A percentile compares a stretch with the other conserved stretches of the same genome.
Evolutionary conservation across 306 rosid species (phyloP).

Genomic region (Ceratonia siliqua): DNA sequence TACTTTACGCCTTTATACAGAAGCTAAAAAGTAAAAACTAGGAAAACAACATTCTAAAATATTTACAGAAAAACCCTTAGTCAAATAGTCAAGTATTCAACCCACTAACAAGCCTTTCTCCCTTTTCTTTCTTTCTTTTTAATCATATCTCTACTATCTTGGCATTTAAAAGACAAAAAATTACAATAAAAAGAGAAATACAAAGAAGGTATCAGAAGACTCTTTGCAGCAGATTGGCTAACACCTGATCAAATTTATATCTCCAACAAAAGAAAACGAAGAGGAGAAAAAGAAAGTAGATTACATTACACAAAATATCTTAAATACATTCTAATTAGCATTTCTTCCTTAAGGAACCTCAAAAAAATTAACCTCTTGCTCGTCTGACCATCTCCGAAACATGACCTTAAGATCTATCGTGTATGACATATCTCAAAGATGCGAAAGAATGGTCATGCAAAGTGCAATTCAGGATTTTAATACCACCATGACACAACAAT

Average conservation of each 20-base stretch:
- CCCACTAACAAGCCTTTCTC: too few relatives aligned
- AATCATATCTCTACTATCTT: not conserved
- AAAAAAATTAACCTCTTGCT: not conserved
- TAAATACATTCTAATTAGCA: not conserved
- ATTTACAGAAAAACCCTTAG: too few relatives aligned
- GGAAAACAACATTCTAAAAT: too few relatives aligned
- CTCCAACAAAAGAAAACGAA: not conserved
- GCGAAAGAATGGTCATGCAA: not conserved
- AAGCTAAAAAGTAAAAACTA: too few relatives aligned
- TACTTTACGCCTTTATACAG: too few relatives aligned
- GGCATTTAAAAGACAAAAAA: not conserved
- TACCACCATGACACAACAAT: not conserved
- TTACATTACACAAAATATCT: not conserved
- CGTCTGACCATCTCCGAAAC: not conserved
- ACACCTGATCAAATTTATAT: not conserved
- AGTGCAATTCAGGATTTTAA: not conserved
- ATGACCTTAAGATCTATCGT: not conserved
- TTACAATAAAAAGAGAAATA: not conserved
- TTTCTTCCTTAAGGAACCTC: not conserved
- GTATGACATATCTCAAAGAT: not conserved
- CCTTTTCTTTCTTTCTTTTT: not conserved
- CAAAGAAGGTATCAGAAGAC: not conserved
- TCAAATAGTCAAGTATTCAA: too few relatives aligned
- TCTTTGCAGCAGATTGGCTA: slow-evolving; percentile 1
- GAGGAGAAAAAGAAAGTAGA: not conserved